Evolutionary conservation across 257 asterid genomes (phyloP), one percentile per base, ranked within the genome.

Genomic region (Rehmannia glutinosa): DNA sequence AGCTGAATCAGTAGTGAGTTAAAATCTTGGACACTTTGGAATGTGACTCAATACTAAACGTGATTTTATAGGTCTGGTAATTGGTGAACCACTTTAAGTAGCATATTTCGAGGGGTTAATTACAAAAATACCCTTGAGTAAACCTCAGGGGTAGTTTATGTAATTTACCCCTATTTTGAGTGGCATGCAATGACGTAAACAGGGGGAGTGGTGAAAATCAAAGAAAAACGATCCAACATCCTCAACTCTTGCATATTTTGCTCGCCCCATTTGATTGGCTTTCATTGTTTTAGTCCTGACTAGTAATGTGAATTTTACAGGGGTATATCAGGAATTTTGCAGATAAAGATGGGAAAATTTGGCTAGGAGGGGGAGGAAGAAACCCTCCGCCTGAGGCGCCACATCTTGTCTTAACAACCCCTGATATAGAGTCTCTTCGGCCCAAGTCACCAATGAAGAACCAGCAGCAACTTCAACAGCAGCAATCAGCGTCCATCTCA

Each of bases 391-490:
- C 97, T 0, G 99, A 91, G 71, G 95, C 97, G 4, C 93, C 98
- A 19, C 99, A 91, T 69, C 99, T 91, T 8, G 97, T 91, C 62
- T 73, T 70, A 63, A 94, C 99, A 27, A 94, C 99, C 20, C 97
- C 96, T 0, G 97, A 94, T 57, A 94, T 94, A 9, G 99, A 94
- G 69, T 56, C 93, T 13, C 89, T 94, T 59, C 95, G 97, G 21
- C 99, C 99, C 25, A 94, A 94, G 71, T 94, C 99, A 9, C 99
- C 99, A 0, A 94, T 91, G 99, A 94, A 91, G 80, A 91, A 91
- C 76, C 99, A 91, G 75, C 95, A 82, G 82, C 97, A 90, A 61
- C 59, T 81, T 41, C 87, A 69, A 61, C 78, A 83, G 77, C 86
- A 84, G 66, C 87, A 89, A 72, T 75, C 96, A 3, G 75, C 82